phyloP scores from a whole-genome alignment of 345 rosid species.

The Dipteronia dyeriana region DNA sequence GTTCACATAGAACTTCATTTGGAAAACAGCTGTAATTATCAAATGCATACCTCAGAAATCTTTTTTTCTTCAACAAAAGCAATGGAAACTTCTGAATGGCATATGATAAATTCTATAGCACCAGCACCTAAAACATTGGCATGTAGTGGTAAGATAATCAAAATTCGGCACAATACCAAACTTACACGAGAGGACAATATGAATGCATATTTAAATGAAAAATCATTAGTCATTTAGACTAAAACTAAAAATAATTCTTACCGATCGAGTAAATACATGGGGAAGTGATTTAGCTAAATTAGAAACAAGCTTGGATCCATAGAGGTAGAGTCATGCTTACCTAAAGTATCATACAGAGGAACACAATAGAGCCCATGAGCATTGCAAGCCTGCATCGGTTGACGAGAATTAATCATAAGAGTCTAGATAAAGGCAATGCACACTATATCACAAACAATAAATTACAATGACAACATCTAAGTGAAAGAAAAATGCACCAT shows the following conservation, averaged over 20 bases:
- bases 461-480: not conserved
- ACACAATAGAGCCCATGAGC: conserved; percentile 97
- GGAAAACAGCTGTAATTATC: conserved; percentile 9
- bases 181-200: not conserved
- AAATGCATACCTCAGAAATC: conserved; percentile 67
- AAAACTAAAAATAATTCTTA: not conserved
- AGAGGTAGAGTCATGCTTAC: conserved; percentile 39
- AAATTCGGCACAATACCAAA: not conserved
- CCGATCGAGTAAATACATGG: not conserved
- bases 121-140: conserved; percentile 66
- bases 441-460: conserved; percentile 9
- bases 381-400: conserved; percentile 85
- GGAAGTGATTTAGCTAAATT: not conserved
- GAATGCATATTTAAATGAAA: not conserved
- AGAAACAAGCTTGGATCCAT: not conserved
- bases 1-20: not conserved
- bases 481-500: not conserved
- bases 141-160: conserved; percentile 17
- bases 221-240: not conserved
- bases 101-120: conserved; percentile 83
- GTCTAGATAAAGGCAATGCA: not conserved
- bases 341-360: conserved; percentile 95
- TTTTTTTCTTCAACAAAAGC: conserved; percentile 90
- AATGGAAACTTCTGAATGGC: conserved; percentile 89
- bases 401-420: conserved; percentile 16